phyloP scores from a whole-genome alignment of 306 rosid genomes.

The Morella rubra region DNA sequence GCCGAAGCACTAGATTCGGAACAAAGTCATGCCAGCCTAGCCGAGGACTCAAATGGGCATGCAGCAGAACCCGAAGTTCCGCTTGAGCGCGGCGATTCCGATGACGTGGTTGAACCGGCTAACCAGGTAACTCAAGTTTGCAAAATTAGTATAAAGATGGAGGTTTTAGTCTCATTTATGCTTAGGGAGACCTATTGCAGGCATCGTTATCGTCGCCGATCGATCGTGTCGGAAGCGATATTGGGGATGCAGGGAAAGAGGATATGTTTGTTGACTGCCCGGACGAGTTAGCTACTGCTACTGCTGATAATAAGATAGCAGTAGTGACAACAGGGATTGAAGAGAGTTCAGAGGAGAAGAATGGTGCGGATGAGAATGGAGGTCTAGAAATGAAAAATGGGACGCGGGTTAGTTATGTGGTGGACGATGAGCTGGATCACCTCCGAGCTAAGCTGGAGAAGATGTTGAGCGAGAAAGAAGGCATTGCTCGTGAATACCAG shows the following conservation, averaged over 20 bases:
- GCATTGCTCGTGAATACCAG: constrained; percentile 35
- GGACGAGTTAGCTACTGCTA: constrained; percentile 56
- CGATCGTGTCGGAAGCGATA: constrained; percentile 26
- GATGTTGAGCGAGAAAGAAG: constrained; percentile 48
- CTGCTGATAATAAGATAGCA: constrained; percentile 46
- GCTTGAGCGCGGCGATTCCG: not conserved
- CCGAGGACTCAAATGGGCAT: constrained; percentile 28
- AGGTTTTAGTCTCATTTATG: constrained; percentile 10
- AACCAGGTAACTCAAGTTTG: constrained; percentile 38
- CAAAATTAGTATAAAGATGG: constrained; percentile 2
- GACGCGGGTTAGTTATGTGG: constrained; percentile 20
- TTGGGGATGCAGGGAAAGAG: constrained; percentile 66
- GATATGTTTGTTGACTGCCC: constrained; percentile 91
- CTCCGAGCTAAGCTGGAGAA: constrained; percentile 34
- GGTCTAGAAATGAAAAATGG: constrained; percentile 36
- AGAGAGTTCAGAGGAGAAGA: constrained; percentile 38
- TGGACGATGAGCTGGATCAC: constrained; percentile 37
- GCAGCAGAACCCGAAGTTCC: constrained; percentile 6
- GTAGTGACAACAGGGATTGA: constrained; percentile 25
- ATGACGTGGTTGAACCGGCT: constrained; percentile 19
- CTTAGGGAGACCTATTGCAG: constrained; percentile 4
- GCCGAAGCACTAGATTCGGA: constrained; percentile 11
- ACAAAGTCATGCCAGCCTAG: constrained; percentile 6
- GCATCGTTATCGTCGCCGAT: constrained; percentile 8
- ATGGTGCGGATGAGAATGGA: constrained; percentile 11